phyloP scores from a whole-genome alignment of 441 rosid species.

The Arabidopsis hybrid region DNA sequence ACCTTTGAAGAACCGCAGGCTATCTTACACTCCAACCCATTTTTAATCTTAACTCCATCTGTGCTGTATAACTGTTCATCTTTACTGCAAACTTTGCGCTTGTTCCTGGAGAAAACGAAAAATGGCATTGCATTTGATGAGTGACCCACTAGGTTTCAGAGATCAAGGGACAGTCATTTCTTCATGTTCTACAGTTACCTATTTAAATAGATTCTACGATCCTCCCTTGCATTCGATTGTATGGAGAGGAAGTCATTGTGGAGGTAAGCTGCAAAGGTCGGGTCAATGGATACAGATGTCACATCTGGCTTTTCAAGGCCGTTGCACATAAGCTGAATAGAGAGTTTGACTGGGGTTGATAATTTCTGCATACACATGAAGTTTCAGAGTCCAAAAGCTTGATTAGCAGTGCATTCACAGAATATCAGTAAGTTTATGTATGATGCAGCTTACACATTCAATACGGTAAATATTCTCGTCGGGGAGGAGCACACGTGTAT shows the following conservation, averaged over 20 bases:
- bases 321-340: slow-evolving; percentile 88
- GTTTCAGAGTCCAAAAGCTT: neutral
- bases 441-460: slow-evolving; percentile 66
- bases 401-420: neutral
- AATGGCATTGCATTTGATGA: slow-evolving; percentile 18
- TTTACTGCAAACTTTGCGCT: slow-evolving; percentile 45
- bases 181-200: slow-evolving; percentile 54
- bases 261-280: slow-evolving; percentile 81
- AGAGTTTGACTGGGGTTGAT: slow-evolving; percentile 61
- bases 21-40: slow-evolving; percentile 94
- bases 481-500: slow-evolving; percentile 85
- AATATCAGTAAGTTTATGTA: neutral
- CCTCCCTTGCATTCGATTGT: slow-evolving; percentile 63
- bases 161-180: slow-evolving; percentile 13
- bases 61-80: slow-evolving; percentile 53
- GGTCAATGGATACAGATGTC: slow-evolving; percentile 88
- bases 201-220: slow-evolving; percentile 73
- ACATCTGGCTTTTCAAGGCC: slow-evolving; percentile 94
- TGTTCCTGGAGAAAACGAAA: slow-evolving; percentile 64
- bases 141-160: neutral
- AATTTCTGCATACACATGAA: slow-evolving; percentile 54
- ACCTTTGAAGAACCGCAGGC: slow-evolving; percentile 96
- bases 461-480: slow-evolving; percentile 92
- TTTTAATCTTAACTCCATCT: slow-evolving; percentile 70
- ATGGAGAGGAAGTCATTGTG: slow-evolving; percentile 74